Conservation (phyloP, 1,284 basidiomycete genomes). For the Entoloma clypeatum region DNA sequence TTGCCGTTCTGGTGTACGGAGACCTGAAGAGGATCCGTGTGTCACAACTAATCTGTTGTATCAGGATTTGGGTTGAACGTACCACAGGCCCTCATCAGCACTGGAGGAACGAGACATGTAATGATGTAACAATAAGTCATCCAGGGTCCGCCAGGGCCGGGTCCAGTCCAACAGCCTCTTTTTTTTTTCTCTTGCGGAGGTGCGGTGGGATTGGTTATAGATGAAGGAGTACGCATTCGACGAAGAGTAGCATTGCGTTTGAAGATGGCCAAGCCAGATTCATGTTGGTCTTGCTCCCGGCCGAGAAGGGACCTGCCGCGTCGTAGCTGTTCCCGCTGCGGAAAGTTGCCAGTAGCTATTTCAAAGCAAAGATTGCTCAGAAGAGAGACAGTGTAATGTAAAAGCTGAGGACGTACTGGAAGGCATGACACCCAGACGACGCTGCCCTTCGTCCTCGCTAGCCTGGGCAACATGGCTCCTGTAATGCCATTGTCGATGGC, state of each 20-base stretch:
- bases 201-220: conserved; percentile 34
- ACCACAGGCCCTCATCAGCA: conserved; percentile 68
- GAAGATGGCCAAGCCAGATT: conserved; percentile 85
- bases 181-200: conserved; percentile 40
- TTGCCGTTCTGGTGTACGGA: conserved; percentile 90
- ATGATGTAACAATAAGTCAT: conserved; percentile 93
- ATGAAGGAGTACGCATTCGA: conserved; percentile 55
- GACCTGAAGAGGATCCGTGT: conserved; percentile 51
- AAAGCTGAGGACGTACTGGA: conserved; percentile 57
- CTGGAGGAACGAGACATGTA: conserved; percentile 80
- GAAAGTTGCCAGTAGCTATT: conserved; percentile 80
- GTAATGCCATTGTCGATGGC: conserved; percentile 95
- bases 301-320: conserved; percentile 86
- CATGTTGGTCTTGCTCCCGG: conserved; percentile 82
- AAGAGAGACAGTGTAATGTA: conserved; percentile 2
- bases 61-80: conserved; percentile 27
- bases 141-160: conserved; percentile 90
- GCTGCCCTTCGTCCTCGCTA: conserved; percentile 59
- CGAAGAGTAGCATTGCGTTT: conserved; percentile 77
- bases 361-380: conserved; percentile 7
- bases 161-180: conserved; percentile 64
- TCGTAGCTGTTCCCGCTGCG: conserved; percentile 60
- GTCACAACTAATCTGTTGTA: background rate
- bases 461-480: conserved; percentile 84
- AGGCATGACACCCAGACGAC: conserved; percentile 66